Conservation (phyloP, 228 moss, liverwort and hornwort genomes). For the Sphagnum magellanicum region DNA sequence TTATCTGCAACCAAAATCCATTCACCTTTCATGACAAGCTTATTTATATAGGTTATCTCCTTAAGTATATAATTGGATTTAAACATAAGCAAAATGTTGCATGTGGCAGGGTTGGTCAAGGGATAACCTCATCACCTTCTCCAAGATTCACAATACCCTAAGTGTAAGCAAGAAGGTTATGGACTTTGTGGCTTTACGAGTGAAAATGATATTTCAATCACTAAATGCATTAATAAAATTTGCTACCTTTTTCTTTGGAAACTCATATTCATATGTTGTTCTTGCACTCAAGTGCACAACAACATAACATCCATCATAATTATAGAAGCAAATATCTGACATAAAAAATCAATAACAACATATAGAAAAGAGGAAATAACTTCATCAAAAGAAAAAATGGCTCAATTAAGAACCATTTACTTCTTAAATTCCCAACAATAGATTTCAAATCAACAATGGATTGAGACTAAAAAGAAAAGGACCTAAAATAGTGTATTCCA, state of each 20-base stretch:
- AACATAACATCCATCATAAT: neutral
- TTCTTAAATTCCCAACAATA: no score
- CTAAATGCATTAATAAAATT: slow-evolving; percentile 77
- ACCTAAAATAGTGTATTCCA: slow-evolving; percentile 87
- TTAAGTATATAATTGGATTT: neutral
- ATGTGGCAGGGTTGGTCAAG: neutral
- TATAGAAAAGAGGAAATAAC: neutral
- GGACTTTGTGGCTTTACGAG: slow-evolving; percentile 87
- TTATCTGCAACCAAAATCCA: slow-evolving; percentile 31
- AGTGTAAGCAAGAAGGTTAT: slow-evolving; percentile 85
- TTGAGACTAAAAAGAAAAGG: no score
- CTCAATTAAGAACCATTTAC: no score
- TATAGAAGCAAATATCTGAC: neutral
- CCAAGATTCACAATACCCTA: slow-evolving; percentile 69
- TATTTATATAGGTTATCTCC: neutral
- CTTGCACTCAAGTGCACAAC: slow-evolving; percentile 42
- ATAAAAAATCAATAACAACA: neutral
- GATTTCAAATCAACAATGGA: no score
- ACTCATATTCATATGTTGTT: slow-evolving; percentile 86
- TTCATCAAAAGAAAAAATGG: no score
- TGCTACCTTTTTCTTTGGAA: slow-evolving; percentile 64
- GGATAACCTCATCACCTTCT: slow-evolving; percentile 76
- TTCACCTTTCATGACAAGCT: neutral
- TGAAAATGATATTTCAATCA: slow-evolving; percentile 73
- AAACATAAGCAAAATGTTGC: no score